Evolutionary conservation across 768 basidiomycete genomes (phyloP).

Genomic region (Rhizopogon vulgaris): DNA sequence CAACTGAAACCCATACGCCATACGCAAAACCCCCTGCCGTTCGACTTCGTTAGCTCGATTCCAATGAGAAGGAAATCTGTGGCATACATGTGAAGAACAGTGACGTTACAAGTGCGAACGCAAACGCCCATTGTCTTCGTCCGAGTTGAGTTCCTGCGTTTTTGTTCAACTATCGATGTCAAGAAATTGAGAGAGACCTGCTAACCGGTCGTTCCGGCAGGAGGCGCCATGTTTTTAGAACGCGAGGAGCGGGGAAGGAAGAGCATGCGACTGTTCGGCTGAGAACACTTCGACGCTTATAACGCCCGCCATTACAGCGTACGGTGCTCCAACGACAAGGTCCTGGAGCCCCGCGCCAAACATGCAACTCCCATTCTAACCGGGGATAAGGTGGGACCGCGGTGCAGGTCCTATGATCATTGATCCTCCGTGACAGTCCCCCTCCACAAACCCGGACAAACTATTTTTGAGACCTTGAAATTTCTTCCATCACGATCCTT

Average conservation of each 20-base stretch:
- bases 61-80: background rate
- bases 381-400: constrained; percentile 1
- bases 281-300: constrained; percentile 2
- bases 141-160: constrained; percentile 32
- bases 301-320: background rate
- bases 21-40: constrained; percentile 61
- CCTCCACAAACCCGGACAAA: background rate
- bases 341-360: background rate
- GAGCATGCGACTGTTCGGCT: background rate
- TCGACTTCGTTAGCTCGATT: background rate
- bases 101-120: constrained; percentile 66
- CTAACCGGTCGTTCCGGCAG: constrained; percentile 37
- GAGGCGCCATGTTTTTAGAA: constrained; percentile 28
- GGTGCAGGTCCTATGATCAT: constrained; percentile 5
- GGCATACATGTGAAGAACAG: constrained; percentile 68
- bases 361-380: background rate
- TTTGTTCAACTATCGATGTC: background rate
- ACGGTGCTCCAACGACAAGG: too few species aligned
- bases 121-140: constrained; percentile 43
- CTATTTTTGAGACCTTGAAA: too few species aligned
- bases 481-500: background rate
- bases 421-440: too few species aligned
- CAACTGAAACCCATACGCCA: constrained; percentile 36
- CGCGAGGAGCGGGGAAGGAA: constrained; percentile 4
- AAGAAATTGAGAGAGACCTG: background rate